Percentiles rank a stretch among this genome's conserved stretches.
Evolutionary conservation across 768 basidiomycete genomes (phyloP).

Genomic region (Suillus spraguei): DNA sequence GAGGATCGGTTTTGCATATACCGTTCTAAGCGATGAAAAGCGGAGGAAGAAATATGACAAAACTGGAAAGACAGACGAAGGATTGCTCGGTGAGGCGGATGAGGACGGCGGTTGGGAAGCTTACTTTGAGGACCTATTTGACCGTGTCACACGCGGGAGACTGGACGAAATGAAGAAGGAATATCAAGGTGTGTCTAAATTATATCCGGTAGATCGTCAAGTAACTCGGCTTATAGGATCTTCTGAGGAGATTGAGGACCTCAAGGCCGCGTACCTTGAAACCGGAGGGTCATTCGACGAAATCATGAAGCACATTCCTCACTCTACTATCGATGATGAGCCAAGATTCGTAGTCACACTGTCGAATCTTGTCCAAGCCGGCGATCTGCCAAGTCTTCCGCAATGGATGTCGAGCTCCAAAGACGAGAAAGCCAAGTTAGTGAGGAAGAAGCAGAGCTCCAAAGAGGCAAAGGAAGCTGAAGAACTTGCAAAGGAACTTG

Average conservation of each 20-base stretch:
- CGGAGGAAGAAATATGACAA: constrained; percentile 77
- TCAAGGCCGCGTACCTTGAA: constrained; percentile 73
- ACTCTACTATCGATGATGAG: constrained; percentile 85
- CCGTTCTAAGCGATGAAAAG: constrained; percentile 80
- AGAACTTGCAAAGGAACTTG: constrained; percentile 79
- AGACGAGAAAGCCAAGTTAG: constrained; percentile 79
- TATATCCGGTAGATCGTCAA: not conserved
- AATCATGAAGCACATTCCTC: constrained; percentile 86
- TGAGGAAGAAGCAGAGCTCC: constrained; percentile 70
- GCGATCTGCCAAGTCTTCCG: constrained; percentile 54
- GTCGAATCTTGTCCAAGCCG: constrained; percentile 63
- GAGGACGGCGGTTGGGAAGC: constrained; percentile 89
- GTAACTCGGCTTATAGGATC: constrained; percentile 57
- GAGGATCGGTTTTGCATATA: constrained; percentile 93
- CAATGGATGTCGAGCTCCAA: constrained; percentile 72
- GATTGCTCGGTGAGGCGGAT: constrained; percentile 65
- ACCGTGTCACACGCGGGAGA: constrained; percentile 81
- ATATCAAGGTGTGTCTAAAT: constrained; percentile 74
- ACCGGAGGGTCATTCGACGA: constrained; percentile 74
- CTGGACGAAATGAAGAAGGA: constrained; percentile 92
- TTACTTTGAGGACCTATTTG: constrained; percentile 91
- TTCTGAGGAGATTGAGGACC: constrained; percentile 78
- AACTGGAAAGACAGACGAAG: constrained; percentile 86
- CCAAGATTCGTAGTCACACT: constrained; percentile 75
- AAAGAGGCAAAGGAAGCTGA: constrained; percentile 89